Base-by-base conservation (phyloP, 2,329 filamentous ascomycete genomes). In the Calonectria naviculata region DNA sequence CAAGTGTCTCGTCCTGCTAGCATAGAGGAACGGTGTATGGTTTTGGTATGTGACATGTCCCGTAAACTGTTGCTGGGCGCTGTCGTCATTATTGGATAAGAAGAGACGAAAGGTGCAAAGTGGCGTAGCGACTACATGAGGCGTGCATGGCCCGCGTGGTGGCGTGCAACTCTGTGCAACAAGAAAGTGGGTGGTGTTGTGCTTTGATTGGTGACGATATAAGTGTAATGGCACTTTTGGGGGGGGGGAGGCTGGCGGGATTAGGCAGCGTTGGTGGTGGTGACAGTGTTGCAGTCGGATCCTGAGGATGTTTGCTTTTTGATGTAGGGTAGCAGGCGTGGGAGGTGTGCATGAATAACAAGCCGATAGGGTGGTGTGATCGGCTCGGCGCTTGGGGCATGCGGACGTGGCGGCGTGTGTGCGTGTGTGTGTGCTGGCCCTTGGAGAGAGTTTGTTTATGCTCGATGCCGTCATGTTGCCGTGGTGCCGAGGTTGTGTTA, bases 201-300 rank as follows among this genome's bases (percentile, higher is more conserved):
- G 31, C 34, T 19, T 38, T 67, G 56, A 67, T 67, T 67, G 65
- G 65, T 19, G 34, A 52, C n/a, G 44, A 24, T 49, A 12, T 41
- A 34, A 61, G 12, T 41, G 38, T 31, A 38, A 31, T 61, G 56
- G 7, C 31, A 24, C n/a, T n/a, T 36, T 17, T n/a, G n/a, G n/a
- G n/a, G n/a, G n/a, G 29, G 47, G 47, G 17, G 26, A 10, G 29
- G 47, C 21, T 52, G 47, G 38, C 38, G 38, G 38, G 38, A 41
- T 54, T 31, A 29, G 49, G 31, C 21, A 26, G 34, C 26, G 21
- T 24, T 56, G 15, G 49, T 38, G 34, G 21, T 26, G 29, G 52
- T 17, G 31, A 24, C 34, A 29, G 21, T 38, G 52, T 38, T 38
- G 34, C 21, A 21, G 31, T 58, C 5, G 34, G 31, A 24, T 46